A percentile compares a stretch with the other conserved stretches of the same genome.
Evolutionary conservation across 2,329 filamentous ascomycete genomes (phyloP).

Genomic region (Drechslerella dactyloides): DNA sequence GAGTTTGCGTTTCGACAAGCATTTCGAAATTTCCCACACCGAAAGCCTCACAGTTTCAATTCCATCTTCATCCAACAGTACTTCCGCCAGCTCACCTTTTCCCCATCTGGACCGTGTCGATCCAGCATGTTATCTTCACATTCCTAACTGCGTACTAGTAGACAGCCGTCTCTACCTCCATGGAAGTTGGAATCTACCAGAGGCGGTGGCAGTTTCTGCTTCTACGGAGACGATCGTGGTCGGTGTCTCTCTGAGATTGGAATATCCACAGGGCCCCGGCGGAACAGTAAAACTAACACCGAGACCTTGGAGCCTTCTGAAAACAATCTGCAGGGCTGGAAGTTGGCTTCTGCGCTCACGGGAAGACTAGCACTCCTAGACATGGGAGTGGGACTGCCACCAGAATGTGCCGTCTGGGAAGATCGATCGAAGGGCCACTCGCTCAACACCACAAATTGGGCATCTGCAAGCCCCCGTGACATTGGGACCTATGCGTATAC

Average conservation of each 20-base stretch:
- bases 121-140: not conserved
- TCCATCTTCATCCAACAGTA: no score
- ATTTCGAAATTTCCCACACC: no score
- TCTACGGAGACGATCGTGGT: constrained; percentile 3
- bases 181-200: constrained; percentile 34
- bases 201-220: not conserved
- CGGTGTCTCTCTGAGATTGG: constrained; percentile 6
- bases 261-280: not conserved
- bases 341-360: constrained; percentile 4
- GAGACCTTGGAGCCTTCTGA: constrained; percentile 4
- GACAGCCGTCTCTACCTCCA: no score
- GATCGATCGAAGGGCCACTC: not conserved
- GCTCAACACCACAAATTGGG: constrained; percentile 28
- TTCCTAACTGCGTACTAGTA: no score
- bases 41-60: no score
- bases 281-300: not conserved
- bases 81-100: not conserved
- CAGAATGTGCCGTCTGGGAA: constrained; percentile 21
- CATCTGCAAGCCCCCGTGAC: not conserved
- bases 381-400: constrained; percentile 8
- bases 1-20: no score
- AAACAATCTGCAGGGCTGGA: constrained; percentile 5
- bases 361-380: constrained; percentile 16
- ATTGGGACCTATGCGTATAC: constrained; percentile 15
- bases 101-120: constrained; percentile 12